phyloP scores from a whole-genome alignment of 2,329 filamentous ascomycete species.

The Epichloe sylvatica region DNA sequence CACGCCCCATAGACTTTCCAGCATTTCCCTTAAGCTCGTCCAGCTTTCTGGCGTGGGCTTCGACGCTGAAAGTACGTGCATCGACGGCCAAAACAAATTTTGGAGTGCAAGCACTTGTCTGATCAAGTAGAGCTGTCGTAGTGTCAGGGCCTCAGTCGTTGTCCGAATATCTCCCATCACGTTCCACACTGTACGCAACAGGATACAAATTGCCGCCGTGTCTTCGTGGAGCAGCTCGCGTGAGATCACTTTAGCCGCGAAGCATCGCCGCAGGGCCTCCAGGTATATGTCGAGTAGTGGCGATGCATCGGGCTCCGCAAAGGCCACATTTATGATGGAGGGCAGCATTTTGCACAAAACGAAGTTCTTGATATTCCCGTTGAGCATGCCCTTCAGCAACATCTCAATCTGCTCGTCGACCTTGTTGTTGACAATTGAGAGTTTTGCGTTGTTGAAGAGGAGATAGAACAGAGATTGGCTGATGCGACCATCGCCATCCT shows the following conservation, averaged over 20 bases:
- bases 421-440: conserved; percentile 34
- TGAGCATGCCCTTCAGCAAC: conserved; percentile 34
- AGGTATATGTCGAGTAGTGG: conserved; percentile 37
- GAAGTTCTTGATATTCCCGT: conserved; percentile 30
- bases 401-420: conserved; percentile 33
- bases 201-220: conserved; percentile 18
- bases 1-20: conserved; percentile 10
- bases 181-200: conserved; percentile 19
- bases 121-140: conserved; percentile 15
- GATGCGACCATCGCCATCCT: conserved; percentile 35
- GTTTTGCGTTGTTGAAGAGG: conserved; percentile 43
- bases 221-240: conserved; percentile 23
- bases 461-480: conserved; percentile 40
- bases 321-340: conserved; percentile 30
- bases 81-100: conserved; percentile 19
- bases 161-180: conserved; percentile 15
- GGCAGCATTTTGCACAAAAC: conserved; percentile 40
- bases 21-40: conserved; percentile 8
- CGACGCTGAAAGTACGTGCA: conserved; percentile 12
- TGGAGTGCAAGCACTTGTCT: conserved; percentile 15
- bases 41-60: conserved; percentile 6
- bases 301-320: conserved; percentile 25
- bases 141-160: conserved; percentile 9
- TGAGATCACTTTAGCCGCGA: conserved; percentile 22
- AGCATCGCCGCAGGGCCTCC: conserved; percentile 25